These are phyloP conservation scores for Zoysia matrella DNA, from an alignment of 202 grass and related monocot species.

Conservation along the genomic window DNA sequence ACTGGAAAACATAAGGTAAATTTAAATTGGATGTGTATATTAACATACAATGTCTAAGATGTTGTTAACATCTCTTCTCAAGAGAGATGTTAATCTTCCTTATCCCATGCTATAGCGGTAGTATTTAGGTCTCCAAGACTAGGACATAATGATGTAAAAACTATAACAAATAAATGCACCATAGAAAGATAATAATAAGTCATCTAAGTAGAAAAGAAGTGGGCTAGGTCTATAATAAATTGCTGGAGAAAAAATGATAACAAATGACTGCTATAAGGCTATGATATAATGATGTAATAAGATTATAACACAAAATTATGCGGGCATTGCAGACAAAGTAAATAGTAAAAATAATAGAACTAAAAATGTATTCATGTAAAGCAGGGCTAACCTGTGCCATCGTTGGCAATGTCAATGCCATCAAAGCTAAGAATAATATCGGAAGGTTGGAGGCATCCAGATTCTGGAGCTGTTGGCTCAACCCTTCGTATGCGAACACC, in stretches of 20 bases:
- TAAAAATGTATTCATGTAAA: not conserved
- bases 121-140: too few species aligned
- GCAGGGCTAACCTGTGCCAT: slow-evolving; percentile 75
- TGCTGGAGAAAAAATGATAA: not conserved
- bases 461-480: slow-evolving; percentile 92
- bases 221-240: not conserved
- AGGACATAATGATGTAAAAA: too few species aligned
- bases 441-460: slow-evolving; percentile 73
- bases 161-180: not conserved
- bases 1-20: slow-evolving; percentile 26
- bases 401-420: slow-evolving; percentile 93
- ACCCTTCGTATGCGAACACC: slow-evolving; percentile 91
- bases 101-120: not conserved
- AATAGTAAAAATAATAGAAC: slow-evolving; percentile 1
- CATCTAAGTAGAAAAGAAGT: slow-evolving; percentile 3
- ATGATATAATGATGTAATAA: not conserved
- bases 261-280: not conserved
- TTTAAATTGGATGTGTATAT: slow-evolving; percentile 2
- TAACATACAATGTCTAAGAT: not conserved
- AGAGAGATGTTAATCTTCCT: not conserved
- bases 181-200: slow-evolving; percentile 11
- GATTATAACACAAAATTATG: slow-evolving; percentile 25
- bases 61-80: not conserved
- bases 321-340: not conserved
- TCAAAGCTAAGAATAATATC: slow-evolving; percentile 96